Evolutionary conservation across 306 rosid genomes (phyloP).

Genomic region (Sphenostylis stenocarpa): DNA sequence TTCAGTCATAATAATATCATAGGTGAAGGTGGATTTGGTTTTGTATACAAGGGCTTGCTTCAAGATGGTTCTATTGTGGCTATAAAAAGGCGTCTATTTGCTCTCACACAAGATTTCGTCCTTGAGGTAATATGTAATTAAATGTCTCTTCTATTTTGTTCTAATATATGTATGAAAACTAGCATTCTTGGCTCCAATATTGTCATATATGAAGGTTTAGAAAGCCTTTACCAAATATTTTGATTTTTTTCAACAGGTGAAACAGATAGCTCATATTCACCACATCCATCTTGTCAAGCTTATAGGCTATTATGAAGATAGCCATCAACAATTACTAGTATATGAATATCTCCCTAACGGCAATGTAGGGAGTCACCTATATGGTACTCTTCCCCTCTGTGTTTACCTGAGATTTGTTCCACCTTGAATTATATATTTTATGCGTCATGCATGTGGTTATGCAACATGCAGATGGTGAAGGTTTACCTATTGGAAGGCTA

Average conservation of each 20-base stretch:
- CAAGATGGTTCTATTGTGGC: conserved; percentile 78
- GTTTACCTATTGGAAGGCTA: conserved; percentile 67
- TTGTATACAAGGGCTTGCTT: conserved; percentile 70
- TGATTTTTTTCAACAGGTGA: conserved; percentile 46
- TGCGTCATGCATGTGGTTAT: conserved; percentile 22
- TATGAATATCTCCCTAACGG: conserved; percentile 65
- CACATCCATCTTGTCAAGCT: conserved; percentile 61
- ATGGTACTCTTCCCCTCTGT: conserved; percentile 49
- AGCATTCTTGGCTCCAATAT: neutral
- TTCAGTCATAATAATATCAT: conserved; percentile 55
- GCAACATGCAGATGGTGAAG: conserved; percentile 65
- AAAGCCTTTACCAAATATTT: neutral
- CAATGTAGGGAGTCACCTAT: conserved; percentile 67
- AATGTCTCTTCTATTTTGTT: conserved; percentile 6
- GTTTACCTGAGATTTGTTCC: conserved; percentile 26
- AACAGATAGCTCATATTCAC: conserved; percentile 52
- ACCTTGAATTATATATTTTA: neutral
- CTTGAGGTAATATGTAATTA: conserved; percentile 44
- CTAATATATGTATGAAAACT: neutral
- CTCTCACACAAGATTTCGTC: conserved; percentile 46
- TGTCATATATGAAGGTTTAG: neutral
- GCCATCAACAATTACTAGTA: conserved; percentile 62
- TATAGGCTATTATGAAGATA: conserved; percentile 61
- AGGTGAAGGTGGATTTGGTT: conserved; percentile 73
- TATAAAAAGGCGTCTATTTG: conserved; percentile 55